Evolutionary conservation across 148 eudicot species (phyloP).

Genomic region (Selenicereus undatus): DNA sequence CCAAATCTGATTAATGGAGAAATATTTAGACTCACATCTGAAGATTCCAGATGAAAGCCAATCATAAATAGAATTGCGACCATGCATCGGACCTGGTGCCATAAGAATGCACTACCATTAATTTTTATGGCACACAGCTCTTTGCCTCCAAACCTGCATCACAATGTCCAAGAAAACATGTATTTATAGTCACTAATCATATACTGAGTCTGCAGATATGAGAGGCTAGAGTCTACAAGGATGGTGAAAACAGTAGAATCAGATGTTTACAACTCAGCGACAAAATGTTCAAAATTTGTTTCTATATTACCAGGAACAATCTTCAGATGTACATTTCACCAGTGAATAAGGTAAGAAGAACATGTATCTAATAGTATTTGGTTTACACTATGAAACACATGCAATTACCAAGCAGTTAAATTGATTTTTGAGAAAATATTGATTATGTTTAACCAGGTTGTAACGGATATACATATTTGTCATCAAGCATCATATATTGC

Average conservation of each 20-base stretch:
- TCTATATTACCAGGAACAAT: background rate
- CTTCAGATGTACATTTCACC: constrained; percentile 5
- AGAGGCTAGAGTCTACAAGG: background rate
- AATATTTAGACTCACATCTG: constrained; percentile 52
- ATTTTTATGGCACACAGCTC: constrained; percentile 72
- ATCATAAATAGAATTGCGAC: constrained; percentile 87
- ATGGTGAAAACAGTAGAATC: background rate
- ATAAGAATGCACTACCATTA: constrained; percentile 91
- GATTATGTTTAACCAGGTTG: background rate
- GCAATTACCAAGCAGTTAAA: background rate
- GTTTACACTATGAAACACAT: background rate
- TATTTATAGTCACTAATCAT: background rate
- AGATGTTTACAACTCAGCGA: background rate
- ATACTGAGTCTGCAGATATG: background rate
- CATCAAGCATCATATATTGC: background rate
- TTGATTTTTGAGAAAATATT: background rate
- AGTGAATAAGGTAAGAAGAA: background rate
- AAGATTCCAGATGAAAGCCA: constrained; percentile 79
- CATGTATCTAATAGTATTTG: background rate
- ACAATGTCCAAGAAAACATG: constrained; percentile 10
- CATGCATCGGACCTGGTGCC: constrained; percentile 99
- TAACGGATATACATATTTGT: background rate
- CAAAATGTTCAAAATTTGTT: background rate
- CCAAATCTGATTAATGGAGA: constrained; percentile 10
- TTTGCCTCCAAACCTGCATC: constrained; percentile 53